These are phyloP conservation scores for Plasmodium vinckei DNA, from an alignment of 169 alveolate genomes.

Conservation along the genomic window DNA sequence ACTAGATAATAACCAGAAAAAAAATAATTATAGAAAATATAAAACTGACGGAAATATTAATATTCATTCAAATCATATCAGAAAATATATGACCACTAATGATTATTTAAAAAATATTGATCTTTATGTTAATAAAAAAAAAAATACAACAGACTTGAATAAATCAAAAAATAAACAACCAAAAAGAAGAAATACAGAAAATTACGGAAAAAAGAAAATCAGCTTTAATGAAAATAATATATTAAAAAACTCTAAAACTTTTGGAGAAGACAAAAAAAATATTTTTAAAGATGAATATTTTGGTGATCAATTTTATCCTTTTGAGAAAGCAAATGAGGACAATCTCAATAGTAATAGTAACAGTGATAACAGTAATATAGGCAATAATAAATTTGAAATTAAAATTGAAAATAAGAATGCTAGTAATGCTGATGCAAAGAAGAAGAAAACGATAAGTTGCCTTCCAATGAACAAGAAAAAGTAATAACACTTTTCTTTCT, in stretches of 20 bases:
- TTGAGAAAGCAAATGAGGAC: slow-evolving; percentile 3
- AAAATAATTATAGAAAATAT: no score
- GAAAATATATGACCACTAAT: no score
- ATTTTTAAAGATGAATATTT: not conserved
- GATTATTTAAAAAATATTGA: no score
- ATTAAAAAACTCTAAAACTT: not conserved
- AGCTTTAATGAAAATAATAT: slow-evolving; percentile 16
- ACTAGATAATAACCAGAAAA: no score
- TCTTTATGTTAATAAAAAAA: no score
- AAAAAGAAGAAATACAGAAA: slow-evolving; percentile 1
- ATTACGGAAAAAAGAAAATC: slow-evolving; percentile 9
- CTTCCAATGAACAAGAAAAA: not conserved
- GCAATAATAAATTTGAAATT: no score
- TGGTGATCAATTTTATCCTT: no score
- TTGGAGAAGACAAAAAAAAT: not conserved
- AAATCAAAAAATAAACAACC: no score
- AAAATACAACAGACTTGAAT: not conserved
- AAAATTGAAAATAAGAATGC: not conserved
- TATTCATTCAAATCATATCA: no score
- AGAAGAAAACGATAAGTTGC: slow-evolving; percentile 19
- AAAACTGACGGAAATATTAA: no score
- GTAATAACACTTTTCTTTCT: no score
- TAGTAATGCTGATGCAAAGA: not conserved
- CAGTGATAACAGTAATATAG: not conserved
- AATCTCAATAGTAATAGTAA: not conserved